Percentiles rank a stretch among this genome's conserved stretches.
phyloP scores from a whole-genome alignment of 78 protist genomes.

The Dictyostelium brefeldianum region DNA sequence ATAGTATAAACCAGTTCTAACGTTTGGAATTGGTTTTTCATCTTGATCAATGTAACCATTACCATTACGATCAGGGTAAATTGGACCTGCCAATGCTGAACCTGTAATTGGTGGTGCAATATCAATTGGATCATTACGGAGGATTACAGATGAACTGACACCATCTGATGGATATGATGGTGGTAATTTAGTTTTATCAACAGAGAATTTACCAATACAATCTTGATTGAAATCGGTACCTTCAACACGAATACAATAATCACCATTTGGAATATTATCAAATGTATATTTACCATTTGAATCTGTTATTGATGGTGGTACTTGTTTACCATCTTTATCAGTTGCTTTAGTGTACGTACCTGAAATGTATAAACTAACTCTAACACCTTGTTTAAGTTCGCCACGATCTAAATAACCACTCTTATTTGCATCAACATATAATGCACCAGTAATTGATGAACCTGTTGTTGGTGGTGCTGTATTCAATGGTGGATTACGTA shows the following conservation, averaged over 20 bases:
- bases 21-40: too few species aligned
- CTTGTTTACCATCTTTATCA: neutral
- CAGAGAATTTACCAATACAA: neutral
- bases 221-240: neutral
- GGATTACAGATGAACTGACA: neutral
- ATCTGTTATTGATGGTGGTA: slow-evolving; percentile 3
- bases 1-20: neutral
- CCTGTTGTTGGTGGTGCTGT: neutral
- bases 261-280: neutral
- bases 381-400: too few species aligned
- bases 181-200: neutral
- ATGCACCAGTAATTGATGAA: neutral
- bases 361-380: too few species aligned
- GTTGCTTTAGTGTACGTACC: neutral
- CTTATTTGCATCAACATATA: neutral
- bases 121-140: neutral
- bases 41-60: neutral
- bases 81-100: neutral
- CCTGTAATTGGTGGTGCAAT: slow-evolving; percentile 5
- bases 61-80: neutral
- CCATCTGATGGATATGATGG: neutral
- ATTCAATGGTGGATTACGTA: neutral
- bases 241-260: slow-evolving; percentile 22
- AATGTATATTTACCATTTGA: neutral
- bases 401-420: neutral